Percentiles rank a stretch among this genome's conserved stretches.
Conservation (phyloP, 2,329 filamentous ascomycete species). For the Colletotrichum sp. region DNA sequence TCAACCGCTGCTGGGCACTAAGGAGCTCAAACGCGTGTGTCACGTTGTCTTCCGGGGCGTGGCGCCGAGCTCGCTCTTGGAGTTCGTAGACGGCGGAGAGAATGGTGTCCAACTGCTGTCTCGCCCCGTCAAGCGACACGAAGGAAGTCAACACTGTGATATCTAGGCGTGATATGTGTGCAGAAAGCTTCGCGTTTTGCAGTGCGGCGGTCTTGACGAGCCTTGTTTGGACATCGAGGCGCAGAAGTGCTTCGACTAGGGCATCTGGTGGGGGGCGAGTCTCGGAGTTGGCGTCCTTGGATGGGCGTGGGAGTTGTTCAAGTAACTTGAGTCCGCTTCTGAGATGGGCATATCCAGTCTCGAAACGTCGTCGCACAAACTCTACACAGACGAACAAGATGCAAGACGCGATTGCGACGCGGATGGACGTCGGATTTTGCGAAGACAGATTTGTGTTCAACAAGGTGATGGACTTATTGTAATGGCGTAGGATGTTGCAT, state of each 20-base stretch:
- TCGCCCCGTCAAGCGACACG: neutral
- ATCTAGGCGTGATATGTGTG: neutral
- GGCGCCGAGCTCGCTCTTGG: neutral
- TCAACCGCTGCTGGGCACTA: neutral
- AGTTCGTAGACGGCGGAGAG: neutral
- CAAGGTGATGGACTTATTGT: slow-evolving; percentile 38
- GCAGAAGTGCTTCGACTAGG: slow-evolving; percentile 45
- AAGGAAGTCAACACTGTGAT: neutral
- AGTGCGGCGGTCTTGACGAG: slow-evolving; percentile 20
- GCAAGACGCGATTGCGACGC: slow-evolving; percentile 41
- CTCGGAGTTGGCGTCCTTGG: neutral
- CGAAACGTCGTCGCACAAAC: slow-evolving; percentile 38
- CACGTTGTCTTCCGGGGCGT: neutral
- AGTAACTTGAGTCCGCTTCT: slow-evolving; percentile 46
- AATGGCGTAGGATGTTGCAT: slow-evolving; percentile 34
- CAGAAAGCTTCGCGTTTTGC: neutral
- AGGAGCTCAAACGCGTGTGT: neutral
- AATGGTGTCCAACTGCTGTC: neutral
- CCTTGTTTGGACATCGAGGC: slow-evolving; percentile 31
- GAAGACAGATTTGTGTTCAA: slow-evolving; percentile 35
- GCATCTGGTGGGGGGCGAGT: slow-evolving; percentile 38
- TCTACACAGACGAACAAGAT: slow-evolving; percentile 38
- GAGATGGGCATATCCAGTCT: slow-evolving; percentile 42
- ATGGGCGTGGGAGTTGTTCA: slow-evolving; percentile 5
- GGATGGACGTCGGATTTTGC: slow-evolving; percentile 31